These are phyloP conservation scores for Cryptococcus sp. DNA, from an alignment of 1,284 basidiomycete species.

Conservation along the genomic window DNA sequence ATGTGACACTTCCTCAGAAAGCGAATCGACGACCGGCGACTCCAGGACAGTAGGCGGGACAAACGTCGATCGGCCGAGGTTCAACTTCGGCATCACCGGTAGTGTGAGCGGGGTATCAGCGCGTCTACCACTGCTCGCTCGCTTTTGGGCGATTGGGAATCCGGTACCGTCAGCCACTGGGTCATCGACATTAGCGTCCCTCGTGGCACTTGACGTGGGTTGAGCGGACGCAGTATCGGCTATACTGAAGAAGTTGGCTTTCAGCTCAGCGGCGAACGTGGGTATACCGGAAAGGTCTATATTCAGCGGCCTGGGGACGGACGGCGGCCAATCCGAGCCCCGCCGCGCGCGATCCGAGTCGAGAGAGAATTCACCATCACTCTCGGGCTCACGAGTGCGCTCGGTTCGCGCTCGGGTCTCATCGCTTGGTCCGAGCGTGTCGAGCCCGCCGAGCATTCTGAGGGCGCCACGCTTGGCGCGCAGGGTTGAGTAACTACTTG, in stretches of 20 bases:
- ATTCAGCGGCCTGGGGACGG: slow-evolving; percentile 6
- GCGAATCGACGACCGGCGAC: too few species aligned
- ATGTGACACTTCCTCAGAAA: too few species aligned
- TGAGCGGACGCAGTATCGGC: too few species aligned
- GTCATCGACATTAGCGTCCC: too few species aligned
- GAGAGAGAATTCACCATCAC: background rate
- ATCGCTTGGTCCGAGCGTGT: background rate
- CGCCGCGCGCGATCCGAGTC: slow-evolving; percentile 6
- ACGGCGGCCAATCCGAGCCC: slow-evolving; percentile 19
- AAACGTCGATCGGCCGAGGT: too few species aligned
- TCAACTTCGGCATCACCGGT: too few species aligned
- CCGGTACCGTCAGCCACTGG: too few species aligned
- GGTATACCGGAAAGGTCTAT: slow-evolving; percentile 11
- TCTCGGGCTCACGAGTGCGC: background rate
- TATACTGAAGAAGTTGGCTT: background rate
- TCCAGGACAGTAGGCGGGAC: too few species aligned
- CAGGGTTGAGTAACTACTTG: background rate
- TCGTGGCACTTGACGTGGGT: too few species aligned
- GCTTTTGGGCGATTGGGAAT: too few species aligned
- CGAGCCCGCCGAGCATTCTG: background rate
- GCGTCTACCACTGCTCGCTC: too few species aligned
- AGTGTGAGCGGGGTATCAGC: too few species aligned
- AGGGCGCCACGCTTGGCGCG: background rate
- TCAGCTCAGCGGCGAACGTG: slow-evolving; percentile 2
- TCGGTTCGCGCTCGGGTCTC: background rate